These are phyloP conservation scores for Phytophthora nicotianae DNA, from an alignment of 352 stramenopile genomes.

Conservation along the genomic window DNA sequence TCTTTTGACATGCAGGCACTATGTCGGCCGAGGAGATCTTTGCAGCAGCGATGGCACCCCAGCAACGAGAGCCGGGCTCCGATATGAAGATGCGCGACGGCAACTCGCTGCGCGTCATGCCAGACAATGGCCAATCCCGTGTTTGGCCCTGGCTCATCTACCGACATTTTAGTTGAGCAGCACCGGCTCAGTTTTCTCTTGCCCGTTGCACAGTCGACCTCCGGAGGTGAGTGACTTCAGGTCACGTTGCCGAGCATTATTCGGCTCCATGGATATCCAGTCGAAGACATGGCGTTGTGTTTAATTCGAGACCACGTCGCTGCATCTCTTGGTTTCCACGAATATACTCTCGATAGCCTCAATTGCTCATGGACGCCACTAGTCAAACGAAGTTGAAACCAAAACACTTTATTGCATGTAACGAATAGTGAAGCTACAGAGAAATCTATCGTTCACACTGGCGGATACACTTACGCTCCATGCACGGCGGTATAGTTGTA, in stretches of 20 bases:
- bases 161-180: conserved; percentile 1
- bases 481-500: conserved; percentile 36
- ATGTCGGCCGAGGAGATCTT: conserved; percentile 1
- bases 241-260: not conserved
- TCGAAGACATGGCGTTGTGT: not conserved
- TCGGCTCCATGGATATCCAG: too few species aligned
- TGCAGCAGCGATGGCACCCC: not conserved
- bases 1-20: not conserved
- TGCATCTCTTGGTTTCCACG: too few species aligned
- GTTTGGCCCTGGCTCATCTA: not conserved
- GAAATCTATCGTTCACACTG: not conserved
- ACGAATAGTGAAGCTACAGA: not conserved
- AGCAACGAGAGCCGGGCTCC: conserved; percentile 11
- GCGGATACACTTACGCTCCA: conserved; percentile 1
- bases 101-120: conserved; percentile 27
- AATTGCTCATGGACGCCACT: too few species aligned
- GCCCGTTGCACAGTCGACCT: not conserved
- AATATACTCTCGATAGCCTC: too few species aligned
- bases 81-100: conserved; percentile 16
- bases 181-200: not conserved
- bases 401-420: not conserved
- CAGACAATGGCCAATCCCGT: conserved; percentile 8
- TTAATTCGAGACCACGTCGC: not conserved
- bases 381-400: not conserved
- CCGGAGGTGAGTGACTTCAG: too few species aligned